Evolutionary conservation across 805 yeast species (phyloP).

Genomic region (Wickerhamiella azyma): DNA sequence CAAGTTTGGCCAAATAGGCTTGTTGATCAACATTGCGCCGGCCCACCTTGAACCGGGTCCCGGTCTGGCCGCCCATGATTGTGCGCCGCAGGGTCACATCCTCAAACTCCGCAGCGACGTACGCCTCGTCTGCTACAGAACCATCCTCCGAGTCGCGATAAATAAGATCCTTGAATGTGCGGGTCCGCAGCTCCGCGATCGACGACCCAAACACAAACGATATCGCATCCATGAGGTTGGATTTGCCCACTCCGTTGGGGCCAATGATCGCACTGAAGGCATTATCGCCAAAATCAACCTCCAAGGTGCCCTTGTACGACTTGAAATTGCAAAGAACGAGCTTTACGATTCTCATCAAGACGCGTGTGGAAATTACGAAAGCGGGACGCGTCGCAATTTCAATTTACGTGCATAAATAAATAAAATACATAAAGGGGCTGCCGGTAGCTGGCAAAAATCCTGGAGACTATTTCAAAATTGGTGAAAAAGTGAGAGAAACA

Average conservation of each 20-base stretch:
- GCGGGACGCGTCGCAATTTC: background rate
- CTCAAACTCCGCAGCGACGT: slow-evolving; percentile 9
- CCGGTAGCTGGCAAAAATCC: background rate
- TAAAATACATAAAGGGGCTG: background rate
- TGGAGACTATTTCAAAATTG: too few species aligned
- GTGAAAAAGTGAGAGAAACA: too few species aligned
- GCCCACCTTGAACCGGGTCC: background rate
- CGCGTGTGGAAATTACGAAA: background rate
- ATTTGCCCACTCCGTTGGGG: slow-evolving; percentile 97
- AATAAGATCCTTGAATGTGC: slow-evolving; percentile 57
- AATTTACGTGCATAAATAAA: background rate
- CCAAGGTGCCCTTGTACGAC: slow-evolving; percentile 67
- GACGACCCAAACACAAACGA: slow-evolving; percentile 85
- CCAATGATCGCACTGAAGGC: slow-evolving; percentile 86
- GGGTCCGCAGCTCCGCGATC: slow-evolving; percentile 61
- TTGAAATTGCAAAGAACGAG: slow-evolving; percentile 78
- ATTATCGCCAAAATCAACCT: slow-evolving; percentile 63
- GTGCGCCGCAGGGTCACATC: slow-evolving; percentile 1
- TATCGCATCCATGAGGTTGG: slow-evolving; percentile 95
- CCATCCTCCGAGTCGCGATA: slow-evolving; percentile 45
- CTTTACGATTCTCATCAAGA: slow-evolving; percentile 61
- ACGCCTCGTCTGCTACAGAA: slow-evolving; percentile 10
- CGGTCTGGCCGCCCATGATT: background rate
- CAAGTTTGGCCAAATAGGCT: slow-evolving; percentile 53
- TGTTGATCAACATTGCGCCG: slow-evolving; percentile 5